Base-by-base conservation (phyloP, 2,329 filamentous ascomycete genomes). In the Pseudocercospora fuligena region DNA sequence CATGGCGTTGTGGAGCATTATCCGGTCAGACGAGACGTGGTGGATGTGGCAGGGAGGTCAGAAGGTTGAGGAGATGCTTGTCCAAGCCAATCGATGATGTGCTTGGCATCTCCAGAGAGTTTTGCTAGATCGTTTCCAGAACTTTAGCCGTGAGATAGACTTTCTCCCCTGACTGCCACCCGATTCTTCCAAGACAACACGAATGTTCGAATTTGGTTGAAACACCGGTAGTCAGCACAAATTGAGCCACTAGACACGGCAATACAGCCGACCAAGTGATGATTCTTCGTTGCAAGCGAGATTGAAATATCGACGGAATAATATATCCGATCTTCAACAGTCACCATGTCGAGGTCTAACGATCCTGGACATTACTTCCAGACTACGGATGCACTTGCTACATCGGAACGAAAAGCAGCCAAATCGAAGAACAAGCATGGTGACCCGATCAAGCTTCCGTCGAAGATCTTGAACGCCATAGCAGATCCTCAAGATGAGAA, bases 291-390 rank as follows among this genome's bases (percentile, higher is more conserved):
- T 31, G 53, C 53, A 29, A 56, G 53, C 25, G 53, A 56, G 14
- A 56, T 33, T 56, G 53, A 29, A 14, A 23, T 33, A 31, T 16
- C 23, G 14, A 23, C 61, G 49, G 61, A 47, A 29, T 11, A 23
- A 8, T 19, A 40, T 16, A 46, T 60, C 46, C 47, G 21, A 31
- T 23, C 23, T 33, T 21, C 25, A 63, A 40, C 29, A n/a, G 31
- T 29, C 54, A 64, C 19, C 43, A 90, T 87, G 83, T 90, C 91
- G 78, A 86, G 88, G 69, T 91, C 91, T 29, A 86, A 87, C 60
- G 88, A 97, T 75, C 86, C 89, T 60, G 89, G 91, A 31, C 88
- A 95, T 76, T 98, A 96, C 83, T 98, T 98, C 77, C 92, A 97
- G 80, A 96, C 93, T 31, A 91, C 94, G 66, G 82, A 86, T 54